A percentile compares a stretch with the other conserved stretches of the same genome.
phyloP scores from a whole-genome alignment of 2,329 filamentous ascomycete species.

The Nothophoma quercina region DNA sequence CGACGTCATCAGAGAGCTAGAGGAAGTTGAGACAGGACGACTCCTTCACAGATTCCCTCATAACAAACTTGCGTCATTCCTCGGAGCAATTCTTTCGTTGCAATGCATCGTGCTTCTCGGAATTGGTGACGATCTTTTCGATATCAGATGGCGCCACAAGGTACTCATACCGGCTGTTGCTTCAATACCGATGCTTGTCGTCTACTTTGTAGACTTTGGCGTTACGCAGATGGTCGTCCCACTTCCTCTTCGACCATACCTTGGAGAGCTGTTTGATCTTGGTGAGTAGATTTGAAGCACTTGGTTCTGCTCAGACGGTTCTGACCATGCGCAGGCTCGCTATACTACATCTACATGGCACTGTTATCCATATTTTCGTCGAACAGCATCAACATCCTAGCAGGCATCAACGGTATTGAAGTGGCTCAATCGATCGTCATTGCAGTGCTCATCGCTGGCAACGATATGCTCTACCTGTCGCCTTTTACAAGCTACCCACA shows the following conservation, averaged over 20 bases:
- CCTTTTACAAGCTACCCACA: slow-evolving; percentile 80
- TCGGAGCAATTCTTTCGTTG: slow-evolving; percentile 91
- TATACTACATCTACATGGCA: slow-evolving; percentile 97
- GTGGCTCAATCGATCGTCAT: slow-evolving; percentile 94
- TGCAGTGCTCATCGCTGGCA: slow-evolving; percentile 80
- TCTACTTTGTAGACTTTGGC: slow-evolving; percentile 98
- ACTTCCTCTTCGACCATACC: slow-evolving; percentile 80
- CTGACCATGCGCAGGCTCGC: slow-evolving; percentile 48
- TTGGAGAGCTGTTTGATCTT: slow-evolving; percentile 86
- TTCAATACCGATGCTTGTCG: slow-evolving; percentile 88
- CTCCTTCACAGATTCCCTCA: slow-evolving; percentile 93
- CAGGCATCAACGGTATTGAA: slow-evolving; percentile 98
- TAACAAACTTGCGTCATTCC: slow-evolving; percentile 94
- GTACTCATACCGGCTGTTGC: slow-evolving; percentile 96
- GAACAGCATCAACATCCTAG: slow-evolving; percentile 99
- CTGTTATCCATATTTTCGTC: slow-evolving; percentile 96
- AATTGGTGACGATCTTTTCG: slow-evolving; percentile 94
- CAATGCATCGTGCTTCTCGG: slow-evolving; percentile 91
- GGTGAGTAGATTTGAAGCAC: slow-evolving; percentile 42
- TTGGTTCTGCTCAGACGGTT: neutral
- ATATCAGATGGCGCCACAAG: slow-evolving; percentile 98
- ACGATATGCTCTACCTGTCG: slow-evolving; percentile 85
- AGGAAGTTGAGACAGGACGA: slow-evolving; percentile 80
- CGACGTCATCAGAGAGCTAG: slow-evolving; percentile 78
- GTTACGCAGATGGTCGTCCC: slow-evolving; percentile 96